These are phyloP conservation scores for Spathaspora arborariae DNA, from an alignment of 805 yeast species.

Conservation along the genomic window DNA sequence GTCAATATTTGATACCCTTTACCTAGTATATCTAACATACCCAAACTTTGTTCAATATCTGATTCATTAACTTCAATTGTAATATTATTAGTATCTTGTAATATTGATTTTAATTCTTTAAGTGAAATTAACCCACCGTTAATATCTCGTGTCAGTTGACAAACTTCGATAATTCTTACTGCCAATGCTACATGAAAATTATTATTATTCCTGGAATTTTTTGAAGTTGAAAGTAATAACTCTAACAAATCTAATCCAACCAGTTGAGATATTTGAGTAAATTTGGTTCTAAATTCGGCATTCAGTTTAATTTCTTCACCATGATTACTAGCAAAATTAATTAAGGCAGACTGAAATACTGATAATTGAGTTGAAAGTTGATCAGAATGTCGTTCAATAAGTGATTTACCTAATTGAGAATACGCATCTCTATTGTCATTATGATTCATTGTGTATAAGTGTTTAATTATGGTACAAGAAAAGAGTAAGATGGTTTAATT, in stretches of 20 bases:
- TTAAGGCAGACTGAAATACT: slow-evolving; percentile 72
- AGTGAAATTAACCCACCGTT: slow-evolving; percentile 82
- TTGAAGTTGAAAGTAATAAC: slow-evolving; percentile 19
- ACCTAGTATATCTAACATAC: slow-evolving; percentile 55
- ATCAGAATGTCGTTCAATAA: slow-evolving; percentile 51
- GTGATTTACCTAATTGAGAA: slow-evolving; percentile 46
- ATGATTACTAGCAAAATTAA: slow-evolving; percentile 73
- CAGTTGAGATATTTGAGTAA: slow-evolving; percentile 69
- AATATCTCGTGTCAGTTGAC: slow-evolving; percentile 61
- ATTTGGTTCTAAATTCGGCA: slow-evolving; percentile 63
- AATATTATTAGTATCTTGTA: slow-evolving; percentile 22
- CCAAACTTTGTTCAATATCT: slow-evolving; percentile 58
- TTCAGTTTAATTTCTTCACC: slow-evolving; percentile 62
- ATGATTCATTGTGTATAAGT: slow-evolving; percentile 1
- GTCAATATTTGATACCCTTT: slow-evolving; percentile 64
- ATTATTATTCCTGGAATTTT: slow-evolving; percentile 23
- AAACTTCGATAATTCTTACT: slow-evolving; percentile 70
- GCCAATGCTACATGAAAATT: slow-evolving; percentile 68
- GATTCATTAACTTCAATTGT: slow-evolving; percentile 32
- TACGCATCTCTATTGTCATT: slow-evolving; percentile 30
- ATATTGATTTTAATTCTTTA: slow-evolving; percentile 32
- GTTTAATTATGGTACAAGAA: no score
- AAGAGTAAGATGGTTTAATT: no score
- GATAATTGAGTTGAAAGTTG: slow-evolving; percentile 67
- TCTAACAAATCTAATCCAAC: slow-evolving; percentile 83